phyloP scores from a whole-genome alignment of 1,284 basidiomycete genomes.

The Vanrija sp. region DNA sequence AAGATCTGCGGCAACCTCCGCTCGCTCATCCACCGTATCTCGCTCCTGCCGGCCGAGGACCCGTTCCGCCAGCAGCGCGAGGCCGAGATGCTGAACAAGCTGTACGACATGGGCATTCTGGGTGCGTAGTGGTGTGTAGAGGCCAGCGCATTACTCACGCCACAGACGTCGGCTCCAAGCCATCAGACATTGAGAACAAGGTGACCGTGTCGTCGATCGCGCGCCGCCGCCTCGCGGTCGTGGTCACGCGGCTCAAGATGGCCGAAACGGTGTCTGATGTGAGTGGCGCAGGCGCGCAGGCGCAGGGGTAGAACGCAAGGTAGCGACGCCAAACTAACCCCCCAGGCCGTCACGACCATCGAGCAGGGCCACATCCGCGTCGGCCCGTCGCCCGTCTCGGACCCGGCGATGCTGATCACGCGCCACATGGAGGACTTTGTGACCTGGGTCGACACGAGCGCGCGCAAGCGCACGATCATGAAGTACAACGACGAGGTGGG shows the following conservation, averaged over 20 bases:
- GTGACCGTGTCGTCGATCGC: slow-evolving; percentile 94
- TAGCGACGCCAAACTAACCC: background rate
- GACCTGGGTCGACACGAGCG: slow-evolving; percentile 98
- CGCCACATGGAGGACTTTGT: slow-evolving; percentile 99
- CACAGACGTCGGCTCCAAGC: slow-evolving; percentile 58
- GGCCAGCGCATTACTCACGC: background rate
- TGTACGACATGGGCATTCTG: slow-evolving; percentile 96
- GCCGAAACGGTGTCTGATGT: slow-evolving; percentile 91
- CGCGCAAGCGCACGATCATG: slow-evolving; percentile 93
- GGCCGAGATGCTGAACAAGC: slow-evolving; percentile 79
- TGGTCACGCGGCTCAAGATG: slow-evolving; percentile 92
- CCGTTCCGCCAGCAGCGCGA: slow-evolving; percentile 84
- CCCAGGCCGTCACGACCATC: slow-evolving; percentile 88
- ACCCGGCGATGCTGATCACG: slow-evolving; percentile 95
- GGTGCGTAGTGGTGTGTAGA: slow-evolving; percentile 31
- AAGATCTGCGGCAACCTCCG: slow-evolving; percentile 86
- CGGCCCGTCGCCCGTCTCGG: slow-evolving; percentile 91
- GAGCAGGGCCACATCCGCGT: slow-evolving; percentile 98
- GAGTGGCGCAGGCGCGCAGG: too few relatives aligned
- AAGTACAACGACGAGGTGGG: slow-evolving; percentile 92
- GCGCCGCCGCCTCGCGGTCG: slow-evolving; percentile 82
- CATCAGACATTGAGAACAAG: slow-evolving; percentile 90
- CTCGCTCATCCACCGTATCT: slow-evolving; percentile 79
- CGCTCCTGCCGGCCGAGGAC: slow-evolving; percentile 83
- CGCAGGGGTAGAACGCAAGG: background rate